Evolutionary conservation across 192 early-diverging fungal genomes (phyloP), one percentile per base, ranked within the genome.

Genomic region (Coemansia sp.): DNA sequence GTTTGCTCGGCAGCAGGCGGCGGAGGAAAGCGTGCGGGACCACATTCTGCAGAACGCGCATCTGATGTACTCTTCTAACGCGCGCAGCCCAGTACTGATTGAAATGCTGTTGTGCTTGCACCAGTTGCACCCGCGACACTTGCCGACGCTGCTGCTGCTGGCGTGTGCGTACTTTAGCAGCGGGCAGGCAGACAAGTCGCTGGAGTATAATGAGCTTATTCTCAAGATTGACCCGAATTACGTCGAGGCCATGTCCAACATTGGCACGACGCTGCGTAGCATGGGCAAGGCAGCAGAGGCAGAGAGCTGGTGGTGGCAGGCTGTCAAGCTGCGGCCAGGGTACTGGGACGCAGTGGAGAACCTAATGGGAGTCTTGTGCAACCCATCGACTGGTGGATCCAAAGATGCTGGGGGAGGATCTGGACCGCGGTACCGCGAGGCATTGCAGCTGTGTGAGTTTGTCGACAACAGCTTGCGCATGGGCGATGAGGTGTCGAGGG

Each of bases 321-420:
- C 95, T 1, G 93, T 97, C 61, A 74, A 86, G 67, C 86, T 95
- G 66, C 81, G 95, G 15, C 95, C 95, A 1, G 92, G 92, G 10
- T 97, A 97, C 80, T 97, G 93, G 93, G 95, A 97, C 67, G 95
- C 93, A 5, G 91, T 91, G 27, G 92, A 95, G 73, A 96, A 96
- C 68, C 85, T 97, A 40, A 90, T 95, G 38, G 92, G 92, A 18
- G 88, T 94, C 29, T 78, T 96, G 44, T 94, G 92, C 80, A 80
- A 74, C 46, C 54, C 67, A 10, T 18, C 72, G 11, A 18, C 43
- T 61, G 63, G 70, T 43, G n/a, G 59, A 16, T 24, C 44, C 40
- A 69, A 24, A 11, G 49, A 52, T 51, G 18, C 61, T 3, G 44
- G 47, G 16, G 51, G 52, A 4, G 67, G 67, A 5, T 54, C 52